Evolutionary conservation across 352 stramenopile species (phyloP), one percentile per base, ranked within the genome.

Genomic region (Phytophthora hibernalis): DNA sequence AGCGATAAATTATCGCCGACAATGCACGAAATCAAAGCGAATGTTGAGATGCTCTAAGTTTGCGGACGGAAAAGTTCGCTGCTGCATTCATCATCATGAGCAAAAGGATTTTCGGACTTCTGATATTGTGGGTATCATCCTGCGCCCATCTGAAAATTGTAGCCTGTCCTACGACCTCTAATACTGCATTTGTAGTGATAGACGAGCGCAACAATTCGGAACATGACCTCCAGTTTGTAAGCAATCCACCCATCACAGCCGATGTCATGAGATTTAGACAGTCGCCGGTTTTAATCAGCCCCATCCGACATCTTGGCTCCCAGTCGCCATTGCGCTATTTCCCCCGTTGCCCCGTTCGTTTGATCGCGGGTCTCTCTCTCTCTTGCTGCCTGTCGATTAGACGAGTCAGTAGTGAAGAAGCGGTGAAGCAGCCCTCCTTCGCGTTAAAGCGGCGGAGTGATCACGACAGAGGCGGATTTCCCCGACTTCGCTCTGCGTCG

Each of bases 351-450:
- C n/a, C n/a, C n/a, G n/a, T 48, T 70, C 45, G 48, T 71, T 45
- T 0, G 33, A 37, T 70, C 49, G 61, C 52, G 24, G 12, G 33
- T 61, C 30, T 38, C 51, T 45, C 33, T 66, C 30, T 48, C 31
- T 47, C 42, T 67, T 35, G 64, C 55, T 31, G 54, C 56, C 54
- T 65, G 52, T 62, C 68, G 48, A 70, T 59, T 28, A 65, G 54
- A 38, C 54, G 38, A 54, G n/a, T 21, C 65, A 75, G 30, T 59
- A 62, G 60, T 40, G 52, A 72, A 69, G 52, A 69, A 74, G 55
- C 59, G 54, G 65, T 60, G 47, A 65, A 68, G 51, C 30, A 67
- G 35, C 70, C 65, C 58, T 59, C 65, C 54, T 68, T 63, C 55
- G 51, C 22, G 50, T 55, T 24, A 50, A 43, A 18, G 11, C 42